Evolutionary conservation across 441 rosid species (phyloP).

Genomic region (Breynia disticha): DNA sequence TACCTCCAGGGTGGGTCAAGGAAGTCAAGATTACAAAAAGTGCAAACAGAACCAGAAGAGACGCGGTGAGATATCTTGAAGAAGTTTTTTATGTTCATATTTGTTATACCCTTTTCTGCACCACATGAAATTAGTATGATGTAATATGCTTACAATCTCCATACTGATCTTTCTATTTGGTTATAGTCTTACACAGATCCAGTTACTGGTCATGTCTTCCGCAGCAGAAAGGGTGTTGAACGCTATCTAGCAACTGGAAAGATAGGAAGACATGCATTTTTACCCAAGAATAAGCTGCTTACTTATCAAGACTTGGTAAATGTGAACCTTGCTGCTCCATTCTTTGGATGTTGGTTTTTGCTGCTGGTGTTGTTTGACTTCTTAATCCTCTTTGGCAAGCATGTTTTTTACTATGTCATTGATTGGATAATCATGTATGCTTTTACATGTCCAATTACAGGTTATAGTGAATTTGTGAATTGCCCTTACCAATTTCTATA

Average conservation of each 20-base stretch:
- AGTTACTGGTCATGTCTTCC: slow-evolving; percentile 29
- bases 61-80: slow-evolving; percentile 21
- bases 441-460: too few species aligned
- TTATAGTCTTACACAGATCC: slow-evolving; percentile 40
- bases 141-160: too few species aligned
- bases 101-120: too few species aligned
- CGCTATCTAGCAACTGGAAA: slow-evolving; percentile 34
- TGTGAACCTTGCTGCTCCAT: background rate
- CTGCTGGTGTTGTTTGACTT: slow-evolving; percentile 3
- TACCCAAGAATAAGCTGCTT: slow-evolving; percentile 11
- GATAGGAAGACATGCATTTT: slow-evolving; percentile 20
- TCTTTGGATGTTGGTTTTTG: background rate
- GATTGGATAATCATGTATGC: too few species aligned
- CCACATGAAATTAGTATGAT: too few species aligned
- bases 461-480: too few species aligned
- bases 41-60: slow-evolving; percentile 19
- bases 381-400: background rate
- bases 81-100: background rate
- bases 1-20: slow-evolving; percentile 42
- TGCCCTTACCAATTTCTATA: too few species aligned
- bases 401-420: too few species aligned
- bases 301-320: slow-evolving; percentile 16
- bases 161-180: background rate
- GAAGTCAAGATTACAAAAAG: slow-evolving; percentile 22
- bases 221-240: slow-evolving; percentile 28